Conservation (phyloP, 179 eudicot genomes). For the Beta corolliflora region DNA sequence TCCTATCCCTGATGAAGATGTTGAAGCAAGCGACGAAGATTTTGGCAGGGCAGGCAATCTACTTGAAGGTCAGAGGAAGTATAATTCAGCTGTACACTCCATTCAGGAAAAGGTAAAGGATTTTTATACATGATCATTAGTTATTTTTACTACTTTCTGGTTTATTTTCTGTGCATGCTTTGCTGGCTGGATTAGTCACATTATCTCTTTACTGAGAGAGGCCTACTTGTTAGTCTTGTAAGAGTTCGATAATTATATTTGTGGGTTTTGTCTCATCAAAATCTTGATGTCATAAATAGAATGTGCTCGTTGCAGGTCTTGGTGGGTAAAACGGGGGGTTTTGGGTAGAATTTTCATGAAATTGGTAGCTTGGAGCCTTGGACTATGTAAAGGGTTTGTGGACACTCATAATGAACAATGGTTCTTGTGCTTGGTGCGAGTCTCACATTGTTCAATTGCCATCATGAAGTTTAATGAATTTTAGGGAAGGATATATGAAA, state of each 20-base stretch:
- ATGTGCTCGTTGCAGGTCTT: not conserved
- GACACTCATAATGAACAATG: not conserved
- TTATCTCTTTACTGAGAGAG: not conserved
- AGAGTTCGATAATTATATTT: not conserved
- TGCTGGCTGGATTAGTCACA: not conserved
- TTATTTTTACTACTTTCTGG: not conserved
- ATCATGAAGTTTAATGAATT: not conserved
- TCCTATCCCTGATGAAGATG: slow-evolving; percentile 61
- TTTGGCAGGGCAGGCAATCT: slow-evolving; percentile 65
- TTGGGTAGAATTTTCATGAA: not conserved
- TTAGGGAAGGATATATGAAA: not conserved
- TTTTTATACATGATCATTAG: not conserved
- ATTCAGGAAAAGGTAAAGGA: slow-evolving; percentile 90
- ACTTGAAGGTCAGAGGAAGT: slow-evolving; percentile 94
- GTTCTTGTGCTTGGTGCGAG: not conserved
- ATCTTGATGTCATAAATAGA: not conserved
- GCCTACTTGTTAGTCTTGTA: not conserved
- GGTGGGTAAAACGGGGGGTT: not conserved
- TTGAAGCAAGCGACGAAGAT: slow-evolving; percentile 52
- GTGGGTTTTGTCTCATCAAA: not conserved
- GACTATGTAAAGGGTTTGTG: not conserved
- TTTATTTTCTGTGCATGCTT: not conserved
- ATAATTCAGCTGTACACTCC: slow-evolving; percentile 95
- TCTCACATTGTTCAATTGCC: slow-evolving; percentile 2
- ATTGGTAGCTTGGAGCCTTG: not conserved